A percentile compares a stretch with the other conserved stretches of the same genome.
Evolutionary conservation across 768 basidiomycete genomes (phyloP).

Genomic region (Wakefieldia striispora): DNA sequence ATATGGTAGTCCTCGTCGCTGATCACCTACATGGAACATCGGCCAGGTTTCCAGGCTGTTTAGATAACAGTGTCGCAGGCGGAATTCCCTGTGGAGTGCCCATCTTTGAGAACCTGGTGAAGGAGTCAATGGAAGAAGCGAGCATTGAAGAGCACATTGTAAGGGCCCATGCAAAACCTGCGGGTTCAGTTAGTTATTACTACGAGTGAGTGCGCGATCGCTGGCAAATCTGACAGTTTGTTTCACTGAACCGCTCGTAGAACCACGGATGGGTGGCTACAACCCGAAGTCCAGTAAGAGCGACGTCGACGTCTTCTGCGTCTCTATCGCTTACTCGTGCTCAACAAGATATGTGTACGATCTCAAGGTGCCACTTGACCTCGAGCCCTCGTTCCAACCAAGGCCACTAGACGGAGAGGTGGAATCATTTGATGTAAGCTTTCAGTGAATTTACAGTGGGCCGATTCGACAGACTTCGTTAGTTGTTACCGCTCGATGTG

Average conservation of each 20-base stretch:
- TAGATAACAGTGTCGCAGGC: constrained; percentile 92
- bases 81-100: constrained; percentile 83
- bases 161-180: constrained; percentile 51
- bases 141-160: constrained; percentile 70
- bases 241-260: constrained; percentile 9
- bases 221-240: background rate
- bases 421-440: constrained; percentile 80
- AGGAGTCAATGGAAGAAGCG: constrained; percentile 94
- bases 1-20: background rate
- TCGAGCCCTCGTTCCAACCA: constrained; percentile 55
- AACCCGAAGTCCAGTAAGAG: constrained; percentile 80
- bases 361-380: constrained; percentile 58
- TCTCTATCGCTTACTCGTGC: background rate
- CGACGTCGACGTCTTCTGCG: background rate
- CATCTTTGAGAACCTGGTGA: constrained; percentile 72
- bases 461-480: background rate
- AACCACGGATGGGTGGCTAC: constrained; percentile 55
- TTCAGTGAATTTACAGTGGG: background rate
- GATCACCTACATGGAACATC: background rate
- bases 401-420: constrained; percentile 90
- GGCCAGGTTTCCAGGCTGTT: constrained; percentile 72
- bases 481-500: constrained; percentile 67
- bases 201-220: constrained; percentile 46
- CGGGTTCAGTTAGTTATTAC: constrained; percentile 81
- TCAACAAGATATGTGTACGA: constrained; percentile 77